Conservation (phyloP, 768 basidiomycete genomes). For the Amanita molliuscula region DNA sequence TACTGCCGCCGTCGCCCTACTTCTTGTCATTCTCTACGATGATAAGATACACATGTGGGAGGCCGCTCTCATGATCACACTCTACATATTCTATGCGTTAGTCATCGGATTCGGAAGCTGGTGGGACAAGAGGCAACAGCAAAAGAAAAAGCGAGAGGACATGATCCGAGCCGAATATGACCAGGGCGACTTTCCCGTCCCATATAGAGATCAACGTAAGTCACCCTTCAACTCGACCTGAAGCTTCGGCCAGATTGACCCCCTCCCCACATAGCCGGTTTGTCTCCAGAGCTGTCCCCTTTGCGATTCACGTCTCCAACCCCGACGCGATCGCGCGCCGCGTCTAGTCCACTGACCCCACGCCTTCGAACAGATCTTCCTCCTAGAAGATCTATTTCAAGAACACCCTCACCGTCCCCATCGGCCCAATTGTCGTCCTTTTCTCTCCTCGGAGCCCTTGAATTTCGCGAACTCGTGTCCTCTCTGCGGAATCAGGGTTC, state of each 20-base stretch:
- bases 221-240: constrained; percentile 4
- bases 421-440: constrained; percentile 63
- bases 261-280: constrained; percentile 5
- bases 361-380: constrained; percentile 28
- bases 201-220: constrained; percentile 59
- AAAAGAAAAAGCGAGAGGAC: constrained; percentile 34
- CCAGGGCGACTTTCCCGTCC: constrained; percentile 35
- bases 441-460: constrained; percentile 89
- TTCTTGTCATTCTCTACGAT: constrained; percentile 73
- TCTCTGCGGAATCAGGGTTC: constrained; percentile 66
- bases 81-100: constrained; percentile 71
- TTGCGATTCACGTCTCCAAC: constrained; percentile 21
- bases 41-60: constrained; percentile 64
- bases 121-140: constrained; percentile 54
- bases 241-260: neutral
- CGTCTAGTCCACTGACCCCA: constrained; percentile 22
- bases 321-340: constrained; percentile 28
- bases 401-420: constrained; percentile 40
- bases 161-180: constrained; percentile 50
- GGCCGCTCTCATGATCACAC: constrained; percentile 53
- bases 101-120: constrained; percentile 71
- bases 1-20: constrained; percentile 65
- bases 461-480: constrained; percentile 87
- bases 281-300: constrained; percentile 16
- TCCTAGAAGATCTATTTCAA: constrained; percentile 27